A percentile compares a stretch with the other conserved stretches of the same genome.
These are phyloP conservation scores for Zoysia japonica DNA, from an alignment of 176 grass and related monocot genomes.

Conservation along the genomic window DNA sequence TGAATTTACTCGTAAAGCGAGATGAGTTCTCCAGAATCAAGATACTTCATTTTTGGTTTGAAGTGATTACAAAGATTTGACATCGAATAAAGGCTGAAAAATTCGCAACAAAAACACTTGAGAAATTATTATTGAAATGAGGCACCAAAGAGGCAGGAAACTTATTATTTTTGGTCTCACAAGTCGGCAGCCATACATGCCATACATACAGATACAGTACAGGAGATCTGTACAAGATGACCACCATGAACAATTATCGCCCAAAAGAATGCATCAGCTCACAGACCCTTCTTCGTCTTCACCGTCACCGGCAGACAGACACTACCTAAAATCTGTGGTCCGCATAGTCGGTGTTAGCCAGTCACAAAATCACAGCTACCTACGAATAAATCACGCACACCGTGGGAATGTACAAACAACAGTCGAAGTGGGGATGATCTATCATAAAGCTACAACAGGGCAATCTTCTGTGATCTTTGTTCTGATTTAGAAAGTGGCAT, in stretches of 20 bases:
- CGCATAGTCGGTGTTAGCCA: slow-evolving; percentile 46
- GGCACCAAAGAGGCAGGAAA: neutral
- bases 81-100: neutral
- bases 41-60: neutral
- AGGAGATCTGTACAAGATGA: slow-evolving; percentile 47
- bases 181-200: slow-evolving; percentile 38
- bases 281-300: slow-evolving; percentile 20
- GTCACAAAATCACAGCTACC: slow-evolving; percentile 50
- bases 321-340: slow-evolving; percentile 61
- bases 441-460: neutral
- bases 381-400: slow-evolving; percentile 52
- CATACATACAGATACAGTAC: slow-evolving; percentile 9
- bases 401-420: slow-evolving; percentile 43
- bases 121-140: neutral
- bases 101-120: neutral
- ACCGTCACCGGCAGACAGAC: slow-evolving; percentile 55
- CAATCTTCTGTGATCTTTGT: neutral
- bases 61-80: neutral
- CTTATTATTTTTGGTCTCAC: slow-evolving; percentile 46
- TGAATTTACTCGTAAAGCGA: neutral
- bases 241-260: slow-evolving; percentile 32
- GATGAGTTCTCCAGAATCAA: neutral
- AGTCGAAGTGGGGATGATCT: slow-evolving; percentile 18
- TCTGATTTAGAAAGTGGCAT: slow-evolving; percentile 61
- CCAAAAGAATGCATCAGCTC: slow-evolving; percentile 46